Base-by-base conservation (phyloP, 1,284 basidiomycete species). In the Malassezia globosa region DNA sequence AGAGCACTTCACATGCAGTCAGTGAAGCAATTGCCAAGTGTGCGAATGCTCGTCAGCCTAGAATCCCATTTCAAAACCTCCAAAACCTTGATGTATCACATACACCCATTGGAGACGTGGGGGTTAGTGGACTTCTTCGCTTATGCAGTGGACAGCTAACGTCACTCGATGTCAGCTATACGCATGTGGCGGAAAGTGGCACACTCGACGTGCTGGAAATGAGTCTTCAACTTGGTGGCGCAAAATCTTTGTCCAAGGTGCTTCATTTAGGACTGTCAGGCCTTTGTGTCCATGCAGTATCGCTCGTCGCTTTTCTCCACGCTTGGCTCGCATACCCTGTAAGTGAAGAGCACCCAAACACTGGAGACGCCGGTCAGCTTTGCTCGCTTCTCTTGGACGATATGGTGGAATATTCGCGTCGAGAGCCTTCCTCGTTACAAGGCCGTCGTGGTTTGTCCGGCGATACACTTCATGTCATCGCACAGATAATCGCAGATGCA, bases 331-430 rank as follows among this genome's bases (percentile, higher is more conserved):
- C 39, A 7, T 8, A 8, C n/a, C 27, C 19, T 1, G 29, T 31
- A 16, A 11, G 29, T 3, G 10, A 13, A 7, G 38, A 18, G 26
- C 8, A 14, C 29, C 29, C 35, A 37, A 21, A 19, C 35, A n/a
- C n/a, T n/a, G n/a, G n/a, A n/a, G 35, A 8, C 35, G 29, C 24
- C 18, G 27, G 33, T 11, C 25, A 26, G 13, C 35, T 52, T 22
- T 22, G 21, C 13, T 47, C 44, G 5, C 24, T 52, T 11, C 13
- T 18, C 16, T 29, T 52, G 10, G 50, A 46, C n/a, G 44, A 52
- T 29, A 18, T 47, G 18, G 45, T 52, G 23, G 50, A 52, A 39
- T 52, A 37, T 19, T 19, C 44, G 7, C 44, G 50, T 14, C 50
- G 50, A 27, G 38, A 52, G 13, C 44, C 40, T 16, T 31, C 50